Base-by-base conservation (phyloP, 352 stramenopile genomes). In the Globisporangium radiosum region DNA sequence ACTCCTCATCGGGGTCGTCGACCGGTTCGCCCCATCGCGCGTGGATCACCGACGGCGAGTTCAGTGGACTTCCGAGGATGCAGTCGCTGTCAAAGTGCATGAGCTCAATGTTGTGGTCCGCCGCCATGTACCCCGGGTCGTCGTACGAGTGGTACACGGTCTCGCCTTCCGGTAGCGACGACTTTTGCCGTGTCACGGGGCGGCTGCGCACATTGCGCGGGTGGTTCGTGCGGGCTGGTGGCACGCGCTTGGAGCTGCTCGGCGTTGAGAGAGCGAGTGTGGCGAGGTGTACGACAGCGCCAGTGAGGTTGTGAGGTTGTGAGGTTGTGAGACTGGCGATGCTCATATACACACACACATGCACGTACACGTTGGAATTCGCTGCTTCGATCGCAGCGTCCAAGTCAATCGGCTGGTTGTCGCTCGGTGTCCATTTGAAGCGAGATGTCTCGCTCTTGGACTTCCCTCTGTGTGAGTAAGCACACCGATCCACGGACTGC, bases 1-100 rank as follows among this genome's bases (percentile, higher is more conserved):
- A 81, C 52, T 89, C 81, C 66, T 95, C 81, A 56, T 95, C 85
- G 5, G 83, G 83, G 55, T 92, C 85, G 57, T 92, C 82, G 47
- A 87, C 81, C 0, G 81, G 78, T 52, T 95, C 85, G 4, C 85
- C 85, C 85, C 85, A 95, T 7, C 85, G 85, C 33, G 85, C 85
- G 63, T 95, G 83, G 53, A 95, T 95, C 7, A 92, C 78, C 0
- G 77, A 85, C 4, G 85, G 83, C 9, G 79, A 90, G 58, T 92
- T 84, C 15, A 78, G 72, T 3, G 84, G 81, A 50, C 75, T 92
- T 8, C 80, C 79, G 0, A 95, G 72, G 43, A 95, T 92, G 51
- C 70, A 83, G 59, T 95, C 85, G 37, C 69, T 74, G 65, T 94
- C 85, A 47, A 94, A 83, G 45, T 81, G 76, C 56, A 76, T 81